Evolutionary conservation across 306 rosid species (phyloP).

Genomic region (Lagenaria siceraria): DNA sequence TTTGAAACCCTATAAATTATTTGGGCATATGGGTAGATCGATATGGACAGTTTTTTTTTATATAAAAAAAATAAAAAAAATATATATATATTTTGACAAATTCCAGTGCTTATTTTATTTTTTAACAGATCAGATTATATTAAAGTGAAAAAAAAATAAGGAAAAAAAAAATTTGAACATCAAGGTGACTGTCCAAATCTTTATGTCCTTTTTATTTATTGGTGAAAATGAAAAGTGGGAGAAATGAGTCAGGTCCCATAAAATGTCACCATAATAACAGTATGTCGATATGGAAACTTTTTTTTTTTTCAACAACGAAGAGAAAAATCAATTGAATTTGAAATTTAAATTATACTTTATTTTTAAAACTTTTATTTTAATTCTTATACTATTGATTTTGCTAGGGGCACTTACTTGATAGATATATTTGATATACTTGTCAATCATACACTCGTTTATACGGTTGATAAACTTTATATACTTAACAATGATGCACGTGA

Average conservation of each 20-base stretch:
- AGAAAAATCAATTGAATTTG: not conserved
- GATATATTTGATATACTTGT: too few species aligned
- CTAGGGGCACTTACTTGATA: too few species aligned
- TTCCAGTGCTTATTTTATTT: not conserved
- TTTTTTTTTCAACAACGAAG: not conserved
- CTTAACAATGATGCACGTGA: too few species aligned
- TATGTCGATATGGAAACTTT: not conserved
- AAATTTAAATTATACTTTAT: not conserved
- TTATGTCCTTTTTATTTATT: not conserved
- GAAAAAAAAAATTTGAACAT: not conserved
- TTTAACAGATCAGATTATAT: not conserved
- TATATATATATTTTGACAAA: too few species aligned
- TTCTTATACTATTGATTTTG: too few species aligned
- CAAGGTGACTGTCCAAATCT: not conserved
- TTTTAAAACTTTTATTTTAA: too few species aligned
- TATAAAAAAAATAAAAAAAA: too few species aligned
- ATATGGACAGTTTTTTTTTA: too few species aligned
- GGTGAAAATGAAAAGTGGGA: conserved; percentile 2
- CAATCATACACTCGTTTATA: too few species aligned
- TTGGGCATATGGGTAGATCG: too few species aligned
- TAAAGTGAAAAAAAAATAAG: not conserved
- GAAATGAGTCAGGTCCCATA: conserved; percentile 2
- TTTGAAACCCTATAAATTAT: too few species aligned
- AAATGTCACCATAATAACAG: not conserved
- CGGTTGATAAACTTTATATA: too few species aligned